These are phyloP conservation scores for Mikania micrantha DNA, from an alignment of 129 eudicot species.

Conservation along the genomic window DNA sequence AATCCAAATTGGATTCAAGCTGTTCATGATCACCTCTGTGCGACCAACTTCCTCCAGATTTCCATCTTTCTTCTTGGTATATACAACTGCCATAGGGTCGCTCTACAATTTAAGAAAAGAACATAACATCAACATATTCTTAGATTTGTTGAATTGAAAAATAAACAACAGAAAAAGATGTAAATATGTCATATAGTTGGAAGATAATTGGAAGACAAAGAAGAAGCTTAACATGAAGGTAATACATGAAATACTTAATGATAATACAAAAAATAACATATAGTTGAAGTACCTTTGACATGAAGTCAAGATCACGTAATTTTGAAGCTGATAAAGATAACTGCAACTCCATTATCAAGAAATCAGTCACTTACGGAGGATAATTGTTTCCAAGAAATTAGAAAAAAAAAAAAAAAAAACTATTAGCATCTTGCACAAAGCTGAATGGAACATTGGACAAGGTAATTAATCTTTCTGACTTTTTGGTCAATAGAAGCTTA, in stretches of 20 bases:
- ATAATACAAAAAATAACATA: neutral
- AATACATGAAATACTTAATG: neutral
- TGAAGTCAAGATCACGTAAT: constrained; percentile 63
- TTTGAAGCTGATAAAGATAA: constrained; percentile 77
- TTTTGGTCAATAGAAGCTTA: neutral
- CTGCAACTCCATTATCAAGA: constrained; percentile 40
- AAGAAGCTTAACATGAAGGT: neutral
- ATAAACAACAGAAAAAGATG: neutral
- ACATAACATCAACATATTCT: constrained; percentile 7
- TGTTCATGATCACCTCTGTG: constrained; percentile 94
- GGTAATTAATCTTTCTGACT: neutral
- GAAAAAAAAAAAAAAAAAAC: neutral
- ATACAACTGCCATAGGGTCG: constrained; percentile 91
- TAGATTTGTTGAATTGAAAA: neutral
- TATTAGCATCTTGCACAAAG: constrained; percentile 1
- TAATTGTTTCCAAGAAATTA: constrained; percentile 6
- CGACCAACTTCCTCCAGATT: constrained; percentile 84
- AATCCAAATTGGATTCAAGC: constrained; percentile 77
- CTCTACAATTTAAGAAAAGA: constrained; percentile 44
- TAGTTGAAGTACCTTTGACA: constrained; percentile 67
- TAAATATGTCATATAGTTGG: neutral
- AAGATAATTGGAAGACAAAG: too few relatives aligned
- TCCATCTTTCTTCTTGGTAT: constrained; percentile 58
- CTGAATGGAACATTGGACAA: neutral
- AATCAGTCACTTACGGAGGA: constrained; percentile 6